These are phyloP conservation scores for Plasmopara halstedii DNA, from an alignment of 352 stramenopile genomes.

Conservation along the genomic window DNA sequence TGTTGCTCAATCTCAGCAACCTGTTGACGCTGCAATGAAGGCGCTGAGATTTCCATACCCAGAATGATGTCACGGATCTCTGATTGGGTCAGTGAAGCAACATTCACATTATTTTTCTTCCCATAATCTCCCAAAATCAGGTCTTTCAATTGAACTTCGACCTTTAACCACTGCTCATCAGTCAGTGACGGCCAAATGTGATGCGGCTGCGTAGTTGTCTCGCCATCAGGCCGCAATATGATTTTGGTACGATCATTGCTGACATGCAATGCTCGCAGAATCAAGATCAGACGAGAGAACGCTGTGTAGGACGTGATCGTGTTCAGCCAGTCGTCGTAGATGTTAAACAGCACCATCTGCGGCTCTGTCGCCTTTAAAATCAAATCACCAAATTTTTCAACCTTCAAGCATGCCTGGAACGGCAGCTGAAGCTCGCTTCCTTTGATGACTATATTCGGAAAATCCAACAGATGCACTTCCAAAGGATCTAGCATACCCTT, in stretches of 20 bases:
- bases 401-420: conserved; percentile 98
- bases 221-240: conserved; percentile 96
- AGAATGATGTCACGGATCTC: conserved; percentile 99
- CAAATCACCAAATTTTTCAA: conserved; percentile 99
- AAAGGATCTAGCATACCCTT: conserved; percentile 99
- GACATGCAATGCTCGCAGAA: conserved; percentile 97
- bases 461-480: conserved; percentile 99
- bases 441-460: conserved; percentile 99
- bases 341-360: conserved; percentile 99
- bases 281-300: conserved; percentile 99
- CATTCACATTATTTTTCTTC: conserved; percentile 99
- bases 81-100: conserved; percentile 98
- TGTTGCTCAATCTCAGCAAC: conserved; percentile 99
- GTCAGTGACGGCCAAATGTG: conserved; percentile 99
- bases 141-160: conserved; percentile 99
- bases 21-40: conserved; percentile 98
- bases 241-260: conserved; percentile 94
- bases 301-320: conserved; percentile 99
- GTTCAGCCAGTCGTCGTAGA: conserved; percentile 99
- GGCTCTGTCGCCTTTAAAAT: conserved; percentile 99
- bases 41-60: conserved; percentile 99
- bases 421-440: conserved; percentile 98
- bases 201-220: conserved; percentile 98
- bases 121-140: conserved; percentile 99
- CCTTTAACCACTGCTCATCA: conserved; percentile 99